Evolutionary conservation across 163 green algal species (phyloP).

Genomic region (Chlorella variabilis): DNA sequence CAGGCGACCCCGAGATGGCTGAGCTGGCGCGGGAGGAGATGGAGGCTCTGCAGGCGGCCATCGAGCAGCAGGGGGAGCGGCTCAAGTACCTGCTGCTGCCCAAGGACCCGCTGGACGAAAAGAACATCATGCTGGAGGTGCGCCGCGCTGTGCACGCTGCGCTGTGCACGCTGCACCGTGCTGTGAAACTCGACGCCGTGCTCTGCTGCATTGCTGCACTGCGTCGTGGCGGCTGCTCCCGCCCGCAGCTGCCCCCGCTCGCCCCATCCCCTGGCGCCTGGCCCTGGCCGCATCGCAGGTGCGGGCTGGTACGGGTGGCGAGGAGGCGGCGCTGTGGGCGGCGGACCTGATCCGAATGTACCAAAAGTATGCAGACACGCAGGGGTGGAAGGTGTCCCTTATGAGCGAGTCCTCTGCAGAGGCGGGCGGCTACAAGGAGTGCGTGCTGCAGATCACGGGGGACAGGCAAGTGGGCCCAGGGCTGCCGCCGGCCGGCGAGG

Average conservation of each 20-base stretch:
- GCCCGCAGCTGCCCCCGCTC: too few species aligned
- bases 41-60: slow-evolving; percentile 50
- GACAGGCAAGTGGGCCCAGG: background rate
- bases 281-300: slow-evolving; percentile 56
- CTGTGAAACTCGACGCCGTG: too few species aligned
- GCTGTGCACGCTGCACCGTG: too few species aligned
- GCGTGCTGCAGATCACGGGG: slow-evolving; percentile 53
- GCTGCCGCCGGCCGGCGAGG: too few species aligned
- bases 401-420: slow-evolving; percentile 80
- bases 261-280: too few species aligned
- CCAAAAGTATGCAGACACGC: slow-evolving; percentile 69
- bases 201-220: too few species aligned
- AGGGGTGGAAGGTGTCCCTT: slow-evolving; percentile 81
- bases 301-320: slow-evolving; percentile 92
- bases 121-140: slow-evolving; percentile 96
- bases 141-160: background rate
- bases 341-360: slow-evolving; percentile 98
- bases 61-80: slow-evolving; percentile 62
- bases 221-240: too few species aligned
- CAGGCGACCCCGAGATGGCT: slow-evolving; percentile 73
- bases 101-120: slow-evolving; percentile 93
- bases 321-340: slow-evolving; percentile 96
- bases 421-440: slow-evolving; percentile 87
- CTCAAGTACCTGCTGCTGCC: slow-evolving; percentile 92
- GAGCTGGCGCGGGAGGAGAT: slow-evolving; percentile 91